phyloP scores from a whole-genome alignment of 129 eudicot genomes.

The Solidago caesia region DNA sequence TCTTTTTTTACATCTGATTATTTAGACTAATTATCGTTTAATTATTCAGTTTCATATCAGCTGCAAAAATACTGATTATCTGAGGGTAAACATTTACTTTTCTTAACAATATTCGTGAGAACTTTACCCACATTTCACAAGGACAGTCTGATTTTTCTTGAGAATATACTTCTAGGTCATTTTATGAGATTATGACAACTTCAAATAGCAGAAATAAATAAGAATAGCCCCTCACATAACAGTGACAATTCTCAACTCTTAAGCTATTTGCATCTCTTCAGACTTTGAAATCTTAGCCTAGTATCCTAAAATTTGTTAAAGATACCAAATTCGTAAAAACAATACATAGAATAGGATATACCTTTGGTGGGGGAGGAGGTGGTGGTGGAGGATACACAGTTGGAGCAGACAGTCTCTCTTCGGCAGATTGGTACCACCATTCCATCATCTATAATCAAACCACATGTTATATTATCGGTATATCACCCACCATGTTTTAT shows the following conservation, averaged over 20 bases:
- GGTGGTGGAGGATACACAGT: slow-evolving; percentile 97
- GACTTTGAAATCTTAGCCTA: not conserved
- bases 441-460: slow-evolving; percentile 76
- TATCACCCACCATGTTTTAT: not conserved
- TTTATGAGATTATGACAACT: not conserved
- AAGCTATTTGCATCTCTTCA: not conserved
- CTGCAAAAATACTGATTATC: not conserved
- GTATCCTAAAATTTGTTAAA: not conserved
- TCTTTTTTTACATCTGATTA: not conserved
- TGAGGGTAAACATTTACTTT: not conserved
- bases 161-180: not conserved
- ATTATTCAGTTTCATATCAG: not conserved
- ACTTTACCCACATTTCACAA: not conserved
- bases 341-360: slow-evolving; percentile 14
- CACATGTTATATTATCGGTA: slow-evolving; percentile 13
- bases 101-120: not conserved
- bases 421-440: slow-evolving; percentile 99
- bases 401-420: slow-evolving; percentile 94
- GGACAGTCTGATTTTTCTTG: not conserved
- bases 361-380: slow-evolving; percentile 93
- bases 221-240: not conserved
- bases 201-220: not conserved
- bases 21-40: not conserved
- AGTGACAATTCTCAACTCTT: not conserved
- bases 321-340: not conserved